Evolutionary conservation across 176 grass and related monocot species (phyloP).

Genomic region (Ananas comosus): DNA sequence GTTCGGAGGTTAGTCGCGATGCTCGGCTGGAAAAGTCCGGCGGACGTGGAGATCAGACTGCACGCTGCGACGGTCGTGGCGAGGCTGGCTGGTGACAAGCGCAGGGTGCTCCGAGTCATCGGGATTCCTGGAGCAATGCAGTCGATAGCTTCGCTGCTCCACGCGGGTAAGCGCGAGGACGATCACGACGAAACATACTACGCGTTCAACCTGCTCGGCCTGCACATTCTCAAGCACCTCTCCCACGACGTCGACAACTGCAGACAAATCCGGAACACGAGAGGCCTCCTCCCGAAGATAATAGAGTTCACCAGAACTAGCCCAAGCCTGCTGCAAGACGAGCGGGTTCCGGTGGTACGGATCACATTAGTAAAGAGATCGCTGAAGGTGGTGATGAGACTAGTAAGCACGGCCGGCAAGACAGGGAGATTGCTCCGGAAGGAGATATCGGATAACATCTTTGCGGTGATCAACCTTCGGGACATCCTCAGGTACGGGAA

Average conservation of each 20-base stretch:
- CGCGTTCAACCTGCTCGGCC: conserved; percentile 23
- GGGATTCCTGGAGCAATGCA: conserved; percentile 25
- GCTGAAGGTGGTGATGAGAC: conserved; percentile 64
- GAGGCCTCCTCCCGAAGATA: conserved; percentile 33
- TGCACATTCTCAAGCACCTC: conserved; percentile 28
- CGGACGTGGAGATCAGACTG: neutral
- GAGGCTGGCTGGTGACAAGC: conserved; percentile 1
- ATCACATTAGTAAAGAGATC: conserved; percentile 55
- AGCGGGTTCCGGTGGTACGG: neutral
- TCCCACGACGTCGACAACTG: conserved; percentile 30
- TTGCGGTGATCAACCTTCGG: conserved; percentile 72
- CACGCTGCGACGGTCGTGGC: conserved; percentile 6
- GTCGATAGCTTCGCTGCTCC: conserved; percentile 14
- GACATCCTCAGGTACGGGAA: conserved; percentile 37
- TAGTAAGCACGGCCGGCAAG: conserved; percentile 44
- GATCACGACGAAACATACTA: neutral
- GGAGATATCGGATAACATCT: conserved; percentile 56
- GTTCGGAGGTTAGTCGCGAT: conserved; percentile 22
- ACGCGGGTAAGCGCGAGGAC: neutral
- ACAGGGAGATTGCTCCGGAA: conserved; percentile 39
- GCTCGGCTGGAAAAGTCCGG: conserved; percentile 17
- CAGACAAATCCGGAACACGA: conserved; percentile 15
- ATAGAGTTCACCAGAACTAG: conserved; percentile 18
- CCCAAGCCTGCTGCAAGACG: neutral
- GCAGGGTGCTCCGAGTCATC: conserved; percentile 10